These are phyloP conservation scores for Diplocarpon rosae DNA, from an alignment of 2,329 filamentous ascomycete genomes.

Conservation along the genomic window DNA sequence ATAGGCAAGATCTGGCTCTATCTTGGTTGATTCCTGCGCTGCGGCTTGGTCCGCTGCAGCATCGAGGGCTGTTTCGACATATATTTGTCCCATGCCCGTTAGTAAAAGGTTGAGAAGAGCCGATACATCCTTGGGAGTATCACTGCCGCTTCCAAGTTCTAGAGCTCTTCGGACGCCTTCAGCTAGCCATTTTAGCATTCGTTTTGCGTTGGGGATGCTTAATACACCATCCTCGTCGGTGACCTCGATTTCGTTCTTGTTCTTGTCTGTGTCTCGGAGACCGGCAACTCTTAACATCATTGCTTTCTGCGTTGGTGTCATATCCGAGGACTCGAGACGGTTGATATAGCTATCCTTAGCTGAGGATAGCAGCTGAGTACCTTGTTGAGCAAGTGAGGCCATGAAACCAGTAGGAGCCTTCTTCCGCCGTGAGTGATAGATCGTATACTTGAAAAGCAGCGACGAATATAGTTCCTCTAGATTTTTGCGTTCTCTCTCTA, in stretches of 20 bases:
- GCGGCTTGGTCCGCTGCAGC: slow-evolving; percentile 64
- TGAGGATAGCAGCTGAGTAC: slow-evolving; percentile 76
- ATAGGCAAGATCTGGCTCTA: slow-evolving; percentile 79
- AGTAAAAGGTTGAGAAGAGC: slow-evolving; percentile 75
- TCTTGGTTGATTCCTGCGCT: slow-evolving; percentile 66
- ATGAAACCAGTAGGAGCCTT: slow-evolving; percentile 89
- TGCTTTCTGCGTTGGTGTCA: slow-evolving; percentile 76
- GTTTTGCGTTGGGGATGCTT: slow-evolving; percentile 78
- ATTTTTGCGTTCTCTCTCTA: slow-evolving; percentile 56
- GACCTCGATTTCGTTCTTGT: slow-evolving; percentile 80
- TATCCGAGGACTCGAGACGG: slow-evolving; percentile 75
- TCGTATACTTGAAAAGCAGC: slow-evolving; percentile 87
- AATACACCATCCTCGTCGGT: slow-evolving; percentile 80
- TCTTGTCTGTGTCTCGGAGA: slow-evolving; percentile 60
- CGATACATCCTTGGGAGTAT: slow-evolving; percentile 89
- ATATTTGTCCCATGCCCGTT: slow-evolving; percentile 77
- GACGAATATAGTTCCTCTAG: slow-evolving; percentile 81
- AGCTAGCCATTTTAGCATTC: slow-evolving; percentile 95
- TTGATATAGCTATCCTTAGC: slow-evolving; percentile 88
- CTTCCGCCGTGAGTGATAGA: slow-evolving; percentile 83
- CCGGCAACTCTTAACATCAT: slow-evolving; percentile 88
- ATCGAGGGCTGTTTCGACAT: slow-evolving; percentile 55
- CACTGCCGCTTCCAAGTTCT: slow-evolving; percentile 75
- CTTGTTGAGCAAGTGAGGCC: slow-evolving; percentile 79
- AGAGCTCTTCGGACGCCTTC: slow-evolving; percentile 86